Evolutionary conservation across 768 basidiomycete genomes (phyloP), one percentile per base, ranked within the genome.

Genomic region (Terana coerulea): DNA sequence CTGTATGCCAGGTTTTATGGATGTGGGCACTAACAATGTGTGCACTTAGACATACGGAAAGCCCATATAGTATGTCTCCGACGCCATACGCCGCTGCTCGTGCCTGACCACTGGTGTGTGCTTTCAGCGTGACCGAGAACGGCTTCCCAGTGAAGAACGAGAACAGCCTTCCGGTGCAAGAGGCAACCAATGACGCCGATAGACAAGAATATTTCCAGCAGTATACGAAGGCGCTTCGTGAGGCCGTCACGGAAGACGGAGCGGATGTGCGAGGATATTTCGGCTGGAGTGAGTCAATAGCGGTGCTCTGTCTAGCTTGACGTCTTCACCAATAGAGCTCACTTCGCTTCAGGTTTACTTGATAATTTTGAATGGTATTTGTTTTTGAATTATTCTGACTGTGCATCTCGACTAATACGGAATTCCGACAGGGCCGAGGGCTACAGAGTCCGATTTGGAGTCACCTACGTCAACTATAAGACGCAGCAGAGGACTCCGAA

Each of bases 311-410:
- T 15, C 5, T 41, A 4, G 8, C 15, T 26, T 35, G n/a, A 11
- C 39, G 26, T 1, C n/a, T n/a, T n/a, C 25, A 10, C 28, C 31
- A 14, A 12, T 15, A 42, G n/a, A n/a, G 12, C 34, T 33, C 29
- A 19, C 5, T 22, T 42, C 30, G 19, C 33, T 24, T 26, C 54
- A 68, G 68, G 68, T 56, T 53, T 73, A 37, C 61, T 73, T 14
- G 71, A 76, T 55, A 76, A 75, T 56, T 76, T 74, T 47, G 75
- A 76, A 60, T 76, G 75, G 73, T 66, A n/a, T n/a, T n/a, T n/a
- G n/a, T n/a, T n/a, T n/a, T n/a, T n/a, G n/a, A n/a, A n/a, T n/a
- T n/a, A n/a, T n/a, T n/a, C n/a, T n/a, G n/a, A n/a, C n/a, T n/a
- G n/a, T 3, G 33, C 9, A 35, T n/a, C n/a, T n/a, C n/a, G n/a